phyloP scores from a whole-genome alignment of 2,329 filamentous ascomycete species.

The Neonectria coccinea region DNA sequence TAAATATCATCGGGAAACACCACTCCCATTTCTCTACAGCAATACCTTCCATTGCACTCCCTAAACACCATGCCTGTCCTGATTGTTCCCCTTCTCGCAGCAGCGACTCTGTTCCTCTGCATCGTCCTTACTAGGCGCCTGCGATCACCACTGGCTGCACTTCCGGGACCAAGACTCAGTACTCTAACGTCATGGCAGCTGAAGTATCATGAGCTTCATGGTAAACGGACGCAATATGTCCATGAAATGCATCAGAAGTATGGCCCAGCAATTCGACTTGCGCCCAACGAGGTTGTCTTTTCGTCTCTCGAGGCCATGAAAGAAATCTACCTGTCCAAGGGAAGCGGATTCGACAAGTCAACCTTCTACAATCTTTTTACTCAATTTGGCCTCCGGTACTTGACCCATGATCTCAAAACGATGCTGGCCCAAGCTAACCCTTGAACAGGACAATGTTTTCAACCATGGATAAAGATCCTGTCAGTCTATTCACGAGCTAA shows the following conservation, averaged over 20 bases:
- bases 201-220: slow-evolving; percentile 27
- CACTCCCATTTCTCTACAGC: background rate
- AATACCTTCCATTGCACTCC: rapidly evolving
- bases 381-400: slow-evolving; percentile 28
- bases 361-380: slow-evolving; percentile 32
- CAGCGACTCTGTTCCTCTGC: background rate
- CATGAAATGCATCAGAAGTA: slow-evolving; percentile 27
- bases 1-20: background rate
- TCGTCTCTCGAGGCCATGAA: slow-evolving; percentile 30
- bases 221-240: slow-evolving; percentile 29
- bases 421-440: rapidly evolving
- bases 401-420: rapidly evolving
- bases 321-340: slow-evolving; percentile 32
- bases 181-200: slow-evolving; percentile 22
- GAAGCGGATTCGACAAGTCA: slow-evolving; percentile 34
- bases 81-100: background rate
- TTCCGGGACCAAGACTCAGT: slow-evolving; percentile 30
- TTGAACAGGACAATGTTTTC: slow-evolving; percentile 30
- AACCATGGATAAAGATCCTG: slow-evolving; percentile 24
- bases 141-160: slow-evolving; percentile 21
- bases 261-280: slow-evolving; percentile 25
- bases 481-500: background rate
- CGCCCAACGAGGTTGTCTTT: slow-evolving; percentile 34
- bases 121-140: slow-evolving; percentile 9
- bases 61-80: slow-evolving; percentile 16